A percentile compares a stretch with the other conserved stretches of the same genome.
These are phyloP conservation scores for Malassezia arunalokei DNA, from an alignment of 1,284 basidiomycete genomes.

Conservation along the genomic window DNA sequence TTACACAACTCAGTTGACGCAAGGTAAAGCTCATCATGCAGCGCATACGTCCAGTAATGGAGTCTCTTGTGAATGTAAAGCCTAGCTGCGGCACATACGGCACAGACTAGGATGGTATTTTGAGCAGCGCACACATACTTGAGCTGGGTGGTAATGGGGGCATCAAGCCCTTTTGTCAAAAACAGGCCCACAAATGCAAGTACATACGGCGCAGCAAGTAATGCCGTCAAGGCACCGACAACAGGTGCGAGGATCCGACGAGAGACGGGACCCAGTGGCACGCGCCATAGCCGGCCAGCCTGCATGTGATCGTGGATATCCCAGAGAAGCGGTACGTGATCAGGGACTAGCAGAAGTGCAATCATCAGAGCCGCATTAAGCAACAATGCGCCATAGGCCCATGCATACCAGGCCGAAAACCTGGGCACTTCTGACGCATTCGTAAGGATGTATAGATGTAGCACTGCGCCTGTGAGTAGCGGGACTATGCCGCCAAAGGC, in stretches of 20 bases:
- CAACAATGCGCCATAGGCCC: constrained; percentile 23
- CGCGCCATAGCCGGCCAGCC: constrained; percentile 3
- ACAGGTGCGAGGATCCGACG: neutral
- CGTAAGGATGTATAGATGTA: constrained; percentile 20
- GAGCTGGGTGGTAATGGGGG: neutral
- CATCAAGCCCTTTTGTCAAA: neutral
- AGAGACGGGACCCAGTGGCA: neutral
- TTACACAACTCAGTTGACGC: constrained; percentile 39
- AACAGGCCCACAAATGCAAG: neutral
- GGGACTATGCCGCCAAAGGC: constrained; percentile 15
- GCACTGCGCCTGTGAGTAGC: constrained; percentile 18
- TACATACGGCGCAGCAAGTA: neutral
- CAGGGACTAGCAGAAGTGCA: neutral
- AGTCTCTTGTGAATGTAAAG: constrained; percentile 11
- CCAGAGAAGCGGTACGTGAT: constrained; percentile 5
- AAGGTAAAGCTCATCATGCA: constrained; percentile 40
- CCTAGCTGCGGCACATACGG: neutral
- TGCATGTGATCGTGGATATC: constrained; percentile 9
- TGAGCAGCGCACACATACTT: neutral
- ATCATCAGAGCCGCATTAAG: constrained; percentile 14
- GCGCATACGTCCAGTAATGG: constrained; percentile 27
- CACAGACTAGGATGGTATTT: neutral
- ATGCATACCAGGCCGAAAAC: constrained; percentile 17
- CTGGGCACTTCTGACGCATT: constrained; percentile 3
- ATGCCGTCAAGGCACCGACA: neutral